Base-by-base conservation (phyloP, 2,329 filamentous ascomycete genomes). In the Colletotrichum falcatum region DNA sequence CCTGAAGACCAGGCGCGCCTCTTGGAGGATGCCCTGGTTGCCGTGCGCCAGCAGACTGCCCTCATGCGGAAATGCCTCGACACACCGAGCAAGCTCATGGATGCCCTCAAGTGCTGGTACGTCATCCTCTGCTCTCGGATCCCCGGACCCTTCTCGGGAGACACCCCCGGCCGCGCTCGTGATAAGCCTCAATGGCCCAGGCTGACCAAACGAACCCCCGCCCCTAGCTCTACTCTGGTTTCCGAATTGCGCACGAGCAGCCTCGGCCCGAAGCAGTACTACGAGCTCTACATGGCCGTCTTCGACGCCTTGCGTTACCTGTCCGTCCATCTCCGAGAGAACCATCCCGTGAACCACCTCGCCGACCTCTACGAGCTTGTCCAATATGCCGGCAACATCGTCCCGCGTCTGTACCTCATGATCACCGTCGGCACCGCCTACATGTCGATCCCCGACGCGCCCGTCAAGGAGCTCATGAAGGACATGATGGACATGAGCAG, bases 401-500 rank as follows among this genome's bases (percentile, higher is more conserved):
- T 99, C 70, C 96, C 96, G 30, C 91, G 96, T 74, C 86, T 99
- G 73, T 99, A 99, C 81, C 91, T 99, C 71, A 99, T 99, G 97
- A 96, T 99, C 78, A 99, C 97, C 0, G 97, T 99, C 48, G 96
- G 96, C 69, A 99, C 96, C 2, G 97, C 97, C 59, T 99, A 99
- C 85, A 99, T 99, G 96, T 92, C 94, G 33, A 97, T 99, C 78
- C 93, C 96, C 77, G 96, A 98, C 87, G 96, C 97, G 69, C 96
- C 96, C 0, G 96, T 99, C 75, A 99, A 99, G 84, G 96, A 99
- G 85, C 94, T 99, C 73, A 99, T 99, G 96, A 99, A 99, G 83
- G 96, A 99, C 81, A 99, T 99, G 96, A 99, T 99, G 96, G 96
- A 99, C 82, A 99, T 99, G 96, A 98, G 94, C 82, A 90, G 96